Evolutionary conservation across 208 protist species (phyloP), one percentile per base, ranked within the genome.

Genomic region (Strigomonas culicis): DNA sequence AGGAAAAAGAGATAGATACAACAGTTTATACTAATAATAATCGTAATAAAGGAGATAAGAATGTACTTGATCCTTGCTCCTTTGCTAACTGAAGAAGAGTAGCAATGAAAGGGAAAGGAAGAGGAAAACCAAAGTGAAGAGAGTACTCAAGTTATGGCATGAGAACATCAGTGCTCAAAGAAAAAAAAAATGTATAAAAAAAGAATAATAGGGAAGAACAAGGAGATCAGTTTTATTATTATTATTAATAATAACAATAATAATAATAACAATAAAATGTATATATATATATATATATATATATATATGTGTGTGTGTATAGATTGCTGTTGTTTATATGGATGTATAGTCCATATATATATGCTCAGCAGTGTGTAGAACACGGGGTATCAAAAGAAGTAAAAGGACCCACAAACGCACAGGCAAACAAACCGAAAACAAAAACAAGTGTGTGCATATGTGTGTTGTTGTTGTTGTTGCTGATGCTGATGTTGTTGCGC

Each of bases 121-220:
- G 11, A 70, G 51, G 15, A 21, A 53, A 39, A 34, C 55, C 3
- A 75, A 64, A 43, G 10, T n/a, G 17, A 36, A 22, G 41, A 41
- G 21, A 19, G 17, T 27, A 24, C 10, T 46, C 19, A 36, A 36
- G 2, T 27, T 10, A 19, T 60, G 13, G 24, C n/a, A 41, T 22
- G 32, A 24, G 0, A 56, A 65, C 8, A 47, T 6, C 6, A 53
- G 24, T 22, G 17, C 4, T 53, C 10, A 28, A 30, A 53, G 24
- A 19, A 21, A 53, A 32, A 71, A 65, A 66, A 65, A 32, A 64
- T 32, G 13, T 32, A 55, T 39, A 53, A 51, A 75, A 55, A 70
- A 63, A 70, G 22, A 52, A 62, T 25, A 17, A 49, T 27, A 36
- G 36, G 32, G 47, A 68, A 21, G 27, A 68, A 53, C 21, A 53